Conservation (phyloP, 805 yeast species). For the Metschnikowia lunata region DNA sequence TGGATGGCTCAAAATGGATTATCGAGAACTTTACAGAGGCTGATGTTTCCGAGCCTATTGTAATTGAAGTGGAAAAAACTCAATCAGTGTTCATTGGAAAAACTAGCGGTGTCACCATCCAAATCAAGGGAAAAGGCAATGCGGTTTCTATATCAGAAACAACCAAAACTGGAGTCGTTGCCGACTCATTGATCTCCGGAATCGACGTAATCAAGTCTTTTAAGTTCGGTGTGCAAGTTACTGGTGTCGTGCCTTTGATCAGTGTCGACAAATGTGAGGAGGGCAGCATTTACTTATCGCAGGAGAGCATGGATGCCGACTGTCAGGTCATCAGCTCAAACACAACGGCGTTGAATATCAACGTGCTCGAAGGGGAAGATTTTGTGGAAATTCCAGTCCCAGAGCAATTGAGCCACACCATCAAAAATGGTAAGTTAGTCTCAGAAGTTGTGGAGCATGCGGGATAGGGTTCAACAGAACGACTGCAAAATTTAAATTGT, state of each 20-base stretch:
- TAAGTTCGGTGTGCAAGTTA: conserved; percentile 79
- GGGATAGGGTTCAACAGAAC: conserved; percentile 37
- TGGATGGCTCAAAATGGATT: conserved; percentile 82
- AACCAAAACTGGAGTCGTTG: conserved; percentile 65
- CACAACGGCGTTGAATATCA: conserved; percentile 80
- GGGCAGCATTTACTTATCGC: conserved; percentile 74
- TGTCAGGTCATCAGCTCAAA: conserved; percentile 72
- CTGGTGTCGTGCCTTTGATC: conserved; percentile 78
- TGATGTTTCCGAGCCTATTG: conserved; percentile 48
- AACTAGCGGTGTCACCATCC: conserved; percentile 68
- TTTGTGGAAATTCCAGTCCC: conserved; percentile 80
- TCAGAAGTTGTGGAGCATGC: conserved; percentile 79
- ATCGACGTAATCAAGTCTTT: conserved; percentile 79
- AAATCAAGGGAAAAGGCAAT: conserved; percentile 86
- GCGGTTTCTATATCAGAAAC: conserved; percentile 79
- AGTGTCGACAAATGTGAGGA: conserved; percentile 86
- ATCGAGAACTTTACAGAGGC: conserved; percentile 68
- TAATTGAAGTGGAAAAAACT: conserved; percentile 73
- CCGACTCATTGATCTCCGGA: conserved; percentile 83
- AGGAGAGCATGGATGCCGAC: conserved; percentile 64
- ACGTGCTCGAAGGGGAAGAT: conserved; percentile 75
- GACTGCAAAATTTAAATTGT: background rate
- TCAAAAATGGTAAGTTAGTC: conserved; percentile 56
- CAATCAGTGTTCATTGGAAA: conserved; percentile 89
- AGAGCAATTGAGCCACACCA: conserved; percentile 81